Evolutionary conservation across 1,284 basidiomycete species (phyloP), one percentile per base, ranked within the genome.

Genomic region (Cryptococcus jaspeensis): DNA sequence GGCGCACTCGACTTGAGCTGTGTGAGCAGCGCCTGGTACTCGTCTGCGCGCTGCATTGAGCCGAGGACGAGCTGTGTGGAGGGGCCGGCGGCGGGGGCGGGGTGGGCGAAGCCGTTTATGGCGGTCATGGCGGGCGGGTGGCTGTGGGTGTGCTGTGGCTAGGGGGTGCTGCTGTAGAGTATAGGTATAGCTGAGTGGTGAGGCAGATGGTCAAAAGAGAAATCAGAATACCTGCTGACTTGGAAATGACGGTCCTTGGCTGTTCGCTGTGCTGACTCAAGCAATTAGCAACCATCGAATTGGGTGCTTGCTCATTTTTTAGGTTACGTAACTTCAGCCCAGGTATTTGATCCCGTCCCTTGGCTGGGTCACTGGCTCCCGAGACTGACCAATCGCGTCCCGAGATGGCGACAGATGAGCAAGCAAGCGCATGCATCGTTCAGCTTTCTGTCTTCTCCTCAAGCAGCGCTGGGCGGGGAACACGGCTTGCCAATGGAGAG

Each of bases 21-120:
- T 16, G 62, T 59, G 38, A 78, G 52, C 13, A 74, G 39, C 12
- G 51, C 47, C 61, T 75, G 73, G 61, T 78, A 78, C 43, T 78
- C 74, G 22, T 72, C 64, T 20, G 65, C 67, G n/a, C 76, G 62
- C 23, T 73, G 65, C 65, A 77, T 73, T 11, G 72, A 76, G 50
- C 76, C 76, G 41, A 78, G 58, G 15, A 78, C 74, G 52, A 78
- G 60, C 58, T 72, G 68, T 16, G 62, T 54, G 38, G 58, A 43
- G 50, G 59, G 50, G 25, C 37, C 45, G 1, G 46, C 23, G 46
- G 42, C 40, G 54, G 53, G 36, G n/a, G n/a, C n/a, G n/a, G n/a
- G n/a, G n/a, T n/a, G n/a, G n/a, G n/a, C n/a, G 38, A 55, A 49
- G n/a, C 50, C 58, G 42, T 53, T 52, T 9, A 39, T 16, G 37